Evolutionary conservation across 768 basidiomycete species (phyloP).

Genomic region (Lentinula lateritia): DNA sequence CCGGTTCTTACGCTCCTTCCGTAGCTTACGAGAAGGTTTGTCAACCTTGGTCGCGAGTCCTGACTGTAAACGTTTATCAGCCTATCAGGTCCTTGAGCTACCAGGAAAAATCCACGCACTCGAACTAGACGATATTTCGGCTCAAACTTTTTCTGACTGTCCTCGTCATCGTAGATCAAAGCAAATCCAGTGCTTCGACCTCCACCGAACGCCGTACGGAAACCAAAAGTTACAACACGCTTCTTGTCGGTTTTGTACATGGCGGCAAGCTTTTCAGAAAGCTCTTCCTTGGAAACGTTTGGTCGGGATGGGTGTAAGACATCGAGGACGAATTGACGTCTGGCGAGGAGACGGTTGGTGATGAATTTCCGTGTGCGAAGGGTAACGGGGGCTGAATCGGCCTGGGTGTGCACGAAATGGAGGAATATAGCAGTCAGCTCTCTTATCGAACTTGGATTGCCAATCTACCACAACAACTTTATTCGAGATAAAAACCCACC

Average conservation of each 20-base stretch:
- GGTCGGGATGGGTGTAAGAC: constrained; percentile 93
- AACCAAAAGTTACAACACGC: constrained; percentile 91
- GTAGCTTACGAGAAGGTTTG: constrained; percentile 91
- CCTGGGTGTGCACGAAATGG: constrained; percentile 33
- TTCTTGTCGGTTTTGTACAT: constrained; percentile 92
- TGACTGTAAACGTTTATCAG: constrained; percentile 35
- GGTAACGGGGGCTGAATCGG: constrained; percentile 81
- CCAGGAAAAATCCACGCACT: constrained; percentile 44
- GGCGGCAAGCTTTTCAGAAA: constrained; percentile 86
- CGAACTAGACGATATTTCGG: constrained; percentile 92
- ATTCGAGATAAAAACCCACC: constrained; percentile 22
- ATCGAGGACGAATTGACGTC: constrained; percentile 94
- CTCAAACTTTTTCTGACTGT: constrained; percentile 94
- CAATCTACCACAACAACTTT: constrained; percentile 6
- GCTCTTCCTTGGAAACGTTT: constrained; percentile 89
- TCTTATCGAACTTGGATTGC: background rate
- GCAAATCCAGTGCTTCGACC: constrained; percentile 96
- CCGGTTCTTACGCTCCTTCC: constrained; percentile 99
- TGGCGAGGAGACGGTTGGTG: constrained; percentile 94
- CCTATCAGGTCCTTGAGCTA: background rate
- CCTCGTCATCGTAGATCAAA: constrained; percentile 95
- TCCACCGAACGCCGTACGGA: constrained; percentile 96
- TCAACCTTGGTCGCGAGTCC: constrained; percentile 74
- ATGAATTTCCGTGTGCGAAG: constrained; percentile 99
- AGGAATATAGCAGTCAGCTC: background rate